Evolutionary conservation across 805 yeast genomes (phyloP), one percentile per base, ranked within the genome.

Genomic region (Yamadazyma akitaensis): DNA sequence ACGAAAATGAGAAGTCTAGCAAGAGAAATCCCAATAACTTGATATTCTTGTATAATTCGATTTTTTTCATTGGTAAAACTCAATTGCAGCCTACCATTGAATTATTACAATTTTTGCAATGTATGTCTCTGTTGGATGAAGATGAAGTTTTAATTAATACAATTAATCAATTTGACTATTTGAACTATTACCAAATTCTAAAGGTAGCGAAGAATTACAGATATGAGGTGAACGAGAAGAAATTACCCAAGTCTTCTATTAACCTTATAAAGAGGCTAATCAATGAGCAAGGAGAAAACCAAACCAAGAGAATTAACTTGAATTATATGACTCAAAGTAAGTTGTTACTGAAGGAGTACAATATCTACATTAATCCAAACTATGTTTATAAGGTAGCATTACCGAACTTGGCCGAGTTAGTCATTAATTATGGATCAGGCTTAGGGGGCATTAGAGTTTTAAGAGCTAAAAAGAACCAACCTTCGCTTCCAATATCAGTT

Each of bases 51-150:
- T 87, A 85, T 61, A 79, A 78, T 43, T 72, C 88, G 1, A 70
- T 88, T 42, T 81, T 73, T 56, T 77, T 78, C 43, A 77, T 89
- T 17, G 84, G 94, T 0, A 80, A 79, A 34, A 67, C 69, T 18
- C 89, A 87, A 53, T 70, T 91, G 43, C 79, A 77, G 49, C 90
- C 96, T 0, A 72, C 86, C 0, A 78, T 85, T 43, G 91, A 92
- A 62, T 64, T 92, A 25, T 68, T 92, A 46, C 97, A 92, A 63
- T 92, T 96, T 92, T 67, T 91, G 42, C 98, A 91, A 63, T 85
- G 92, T 37, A 80, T 89, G 63, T 80, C 95, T 0, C 80, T 85
- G 12, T 67, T 91, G 38, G 76, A 76, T 14, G 82, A 80, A 48
- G 85, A 82, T 47, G 90, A 84, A 45, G 69, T 82, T 33, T 72